Evolutionary conservation across 73 alveolate species (phyloP), one percentile per base, ranked within the genome.

Genomic region (Tetrahymena elliotti): DNA sequence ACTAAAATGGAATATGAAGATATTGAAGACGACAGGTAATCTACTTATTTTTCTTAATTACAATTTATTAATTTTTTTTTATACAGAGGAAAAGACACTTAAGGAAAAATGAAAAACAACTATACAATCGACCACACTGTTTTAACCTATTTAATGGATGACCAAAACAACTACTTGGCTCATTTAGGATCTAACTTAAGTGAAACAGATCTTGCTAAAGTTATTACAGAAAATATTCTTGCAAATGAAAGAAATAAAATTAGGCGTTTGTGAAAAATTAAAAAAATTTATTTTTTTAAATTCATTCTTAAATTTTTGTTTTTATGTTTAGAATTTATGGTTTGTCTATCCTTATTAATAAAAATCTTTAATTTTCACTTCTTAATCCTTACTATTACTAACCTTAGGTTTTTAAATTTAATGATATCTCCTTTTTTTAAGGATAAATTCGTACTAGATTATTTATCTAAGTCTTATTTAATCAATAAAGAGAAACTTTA

Each of bases 91-190:
- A 82, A 95, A 93, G 96, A 94, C 31, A 83, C 47, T 16, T 93
- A 52, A 33, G 38, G 68, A 22, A 94, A 95, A 92, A 95, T 95
- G 93, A 93, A 97, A 38, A 98, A 97, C 82, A 94, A 94, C 83
- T 97, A 97, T 93, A 95, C 98, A 24, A 94, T 97, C 0, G 98
- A 97, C 95, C 98, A 97, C 83, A 96, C 99, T 16, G 97, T 97
- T 18, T 94, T 97, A 33, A 95, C 97, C 20, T 97, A 97, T 47
- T 95, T 97, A 53, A 97, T 97, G 95, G 98, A 97, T 36, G 96
- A 96, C 35, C 96, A 95, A 47, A 97, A 97, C 93, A 93, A 97
- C 53, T 97, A 97, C 94, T 93, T 97, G 22, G 97, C 98, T 5
- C 97, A 97, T 84, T 95, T 97, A 3, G 98, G 98, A 22, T 96